phyloP scores from a whole-genome alignment of 2,329 filamentous ascomycete genomes.

The Colletotrichum viniferum region DNA sequence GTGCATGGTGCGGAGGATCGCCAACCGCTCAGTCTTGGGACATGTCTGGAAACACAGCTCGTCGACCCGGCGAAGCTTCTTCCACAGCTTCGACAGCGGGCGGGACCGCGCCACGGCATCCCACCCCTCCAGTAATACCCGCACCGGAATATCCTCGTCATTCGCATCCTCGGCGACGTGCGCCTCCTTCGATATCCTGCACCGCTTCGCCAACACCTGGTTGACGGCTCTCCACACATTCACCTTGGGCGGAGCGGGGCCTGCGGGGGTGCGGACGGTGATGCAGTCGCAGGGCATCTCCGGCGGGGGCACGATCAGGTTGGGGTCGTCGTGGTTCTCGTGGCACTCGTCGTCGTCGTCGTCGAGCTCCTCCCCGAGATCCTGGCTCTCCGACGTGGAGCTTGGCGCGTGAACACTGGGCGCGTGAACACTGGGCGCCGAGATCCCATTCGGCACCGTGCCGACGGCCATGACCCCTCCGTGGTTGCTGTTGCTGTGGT shows the following conservation, averaged over 20 bases:
- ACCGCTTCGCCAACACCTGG: constrained; percentile 17
- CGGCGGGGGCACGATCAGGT: constrained; percentile 1
- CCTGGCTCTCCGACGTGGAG: constrained; percentile 11
- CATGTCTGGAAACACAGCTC: constrained; percentile 26
- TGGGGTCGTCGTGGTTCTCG: neutral
- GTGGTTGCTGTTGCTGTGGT: neutral
- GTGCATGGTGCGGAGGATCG: constrained; percentile 28
- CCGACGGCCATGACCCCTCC: neutral
- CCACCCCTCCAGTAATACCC: constrained; percentile 32
- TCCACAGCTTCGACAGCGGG: constrained; percentile 30
- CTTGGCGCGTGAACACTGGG: neutral
- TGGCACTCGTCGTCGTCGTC: neutral
- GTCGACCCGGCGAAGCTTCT: constrained; percentile 28
- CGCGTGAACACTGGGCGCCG: neutral
- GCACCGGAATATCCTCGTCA: constrained; percentile 28
- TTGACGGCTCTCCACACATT: constrained; percentile 33
- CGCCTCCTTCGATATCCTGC: constrained; percentile 6
- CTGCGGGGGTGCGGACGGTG: neutral
- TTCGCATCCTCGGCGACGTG: constrained; percentile 24
- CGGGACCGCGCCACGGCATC: constrained; percentile 29
- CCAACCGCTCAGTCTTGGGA: constrained; percentile 26
- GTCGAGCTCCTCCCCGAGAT: neutral
- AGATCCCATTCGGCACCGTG: neutral
- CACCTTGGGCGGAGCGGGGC: neutral
- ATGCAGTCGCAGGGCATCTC: constrained; percentile 4